Conservation (phyloP, 176 grass and related monocot species). For the Aechmea fasciata region DNA sequence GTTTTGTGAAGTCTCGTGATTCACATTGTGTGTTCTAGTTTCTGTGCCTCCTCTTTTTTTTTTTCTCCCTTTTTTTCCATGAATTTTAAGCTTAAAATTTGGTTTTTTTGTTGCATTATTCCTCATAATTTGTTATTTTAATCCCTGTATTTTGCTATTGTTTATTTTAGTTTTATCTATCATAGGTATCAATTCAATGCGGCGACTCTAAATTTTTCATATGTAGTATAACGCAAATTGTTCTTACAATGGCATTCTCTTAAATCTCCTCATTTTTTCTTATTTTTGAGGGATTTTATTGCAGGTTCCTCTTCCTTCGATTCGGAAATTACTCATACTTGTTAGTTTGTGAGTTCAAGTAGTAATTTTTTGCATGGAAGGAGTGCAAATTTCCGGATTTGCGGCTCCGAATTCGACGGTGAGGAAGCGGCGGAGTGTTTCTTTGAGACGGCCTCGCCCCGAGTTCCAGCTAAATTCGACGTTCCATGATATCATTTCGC, state of each 20-base stretch:
- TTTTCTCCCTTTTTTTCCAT: too few relatives aligned
- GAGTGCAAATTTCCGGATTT: constrained; percentile 16
- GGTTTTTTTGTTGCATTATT: too few relatives aligned
- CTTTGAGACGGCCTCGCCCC: constrained; percentile 28
- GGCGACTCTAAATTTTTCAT: not conserved
- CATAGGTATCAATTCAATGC: not conserved
- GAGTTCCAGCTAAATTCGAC: constrained; percentile 19
- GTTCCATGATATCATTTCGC: constrained; percentile 22
- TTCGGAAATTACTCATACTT: not conserved
- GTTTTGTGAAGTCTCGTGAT: too few relatives aligned
- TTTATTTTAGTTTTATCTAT: too few relatives aligned
- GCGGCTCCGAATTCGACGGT: constrained; percentile 7
- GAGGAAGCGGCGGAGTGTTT: constrained; percentile 30
- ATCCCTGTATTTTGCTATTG: too few relatives aligned
- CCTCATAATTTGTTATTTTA: too few relatives aligned
- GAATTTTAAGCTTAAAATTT: too few relatives aligned
- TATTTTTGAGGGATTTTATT: not conserved
- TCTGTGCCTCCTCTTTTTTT: too few relatives aligned
- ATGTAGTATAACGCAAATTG: not conserved
- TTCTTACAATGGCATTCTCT: not conserved
- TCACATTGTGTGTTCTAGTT: too few relatives aligned
- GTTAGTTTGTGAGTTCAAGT: not conserved
- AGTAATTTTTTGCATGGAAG: constrained; percentile 27
- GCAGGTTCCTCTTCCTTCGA: not conserved
- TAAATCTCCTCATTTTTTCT: not conserved